Base-by-base conservation (phyloP, 2,329 filamentous ascomycete genomes). In the Ploettnerulaceae sp. region DNA sequence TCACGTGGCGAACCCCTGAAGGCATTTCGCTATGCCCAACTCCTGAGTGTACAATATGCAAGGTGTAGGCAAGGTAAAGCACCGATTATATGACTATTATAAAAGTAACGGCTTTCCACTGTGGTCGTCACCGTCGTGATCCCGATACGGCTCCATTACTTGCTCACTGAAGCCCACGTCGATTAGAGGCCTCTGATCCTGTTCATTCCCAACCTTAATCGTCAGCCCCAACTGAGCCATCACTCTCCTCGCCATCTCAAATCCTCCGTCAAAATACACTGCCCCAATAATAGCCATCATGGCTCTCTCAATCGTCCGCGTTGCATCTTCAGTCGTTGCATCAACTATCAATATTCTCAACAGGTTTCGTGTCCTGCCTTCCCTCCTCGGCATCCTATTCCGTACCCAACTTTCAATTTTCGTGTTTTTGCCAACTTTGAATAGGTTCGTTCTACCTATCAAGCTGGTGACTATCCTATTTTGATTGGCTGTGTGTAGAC, bases 201-300 rank as follows among this genome's bases (percentile, higher is more conserved):
- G 14, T 28, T 38, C 36, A 34, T 34, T 47, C 12, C 28, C 26
- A 11, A 20, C 29, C 29, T 41, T 51, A 25, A 54, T 41, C 3
- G 38, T 50, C 44, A 38, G 34, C 5, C 38, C 18, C 14, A 57
- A 37, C n/a, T 51, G 39, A 6, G 21, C 47, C 49, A 57, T 49
- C 7, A 53, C 49, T 35, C 39, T 45, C 15, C 41, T 49, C 15
- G 44, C 56, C 12, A 26, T 47, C 3, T 54, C 39, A 15, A 45
- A 39, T 11, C 57, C 57, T 11, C 56, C 56, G 53, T 60, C 55
- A 22, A 48, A 54, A 36, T 54, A 57, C 1, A 56, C 55, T 5
- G 57, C 56, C 8, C 57, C 56, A 24, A 59, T 48, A 3, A 59
- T 46, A 11, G 57, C 57, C 31, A 52, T 49, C 11, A 59, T 48